These are phyloP conservation scores for Clarireedia homoeocarpa DNA, from an alignment of 2,329 filamentous ascomycete species.

Conservation along the genomic window DNA sequence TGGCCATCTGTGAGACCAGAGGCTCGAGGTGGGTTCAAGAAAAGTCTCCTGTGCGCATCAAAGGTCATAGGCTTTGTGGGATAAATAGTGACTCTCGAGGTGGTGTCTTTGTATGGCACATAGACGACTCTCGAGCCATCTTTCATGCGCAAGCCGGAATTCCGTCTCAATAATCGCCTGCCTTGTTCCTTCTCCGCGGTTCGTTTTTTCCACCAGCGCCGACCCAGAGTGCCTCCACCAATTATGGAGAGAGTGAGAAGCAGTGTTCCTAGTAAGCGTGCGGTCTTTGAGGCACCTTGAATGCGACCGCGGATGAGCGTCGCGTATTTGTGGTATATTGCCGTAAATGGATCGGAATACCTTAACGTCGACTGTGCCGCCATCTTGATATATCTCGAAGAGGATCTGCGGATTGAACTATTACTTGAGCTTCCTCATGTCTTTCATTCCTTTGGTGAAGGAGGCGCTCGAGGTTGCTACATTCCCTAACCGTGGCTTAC, in stretches of 20 bases:
- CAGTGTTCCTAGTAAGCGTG: conserved; percentile 68
- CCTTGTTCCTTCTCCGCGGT: conserved; percentile 77
- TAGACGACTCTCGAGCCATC: conserved; percentile 93
- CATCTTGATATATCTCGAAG: conserved; percentile 44
- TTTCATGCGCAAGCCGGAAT: conserved; percentile 88
- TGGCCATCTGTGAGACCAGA: conserved; percentile 66
- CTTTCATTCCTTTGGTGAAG: background rate
- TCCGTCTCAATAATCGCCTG: conserved; percentile 72
- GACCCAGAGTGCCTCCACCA: conserved; percentile 68
- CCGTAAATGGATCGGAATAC: conserved; percentile 59
- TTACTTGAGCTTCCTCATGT: conserved; percentile 6
- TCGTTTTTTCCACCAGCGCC: conserved; percentile 65
- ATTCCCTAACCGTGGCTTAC: background rate
- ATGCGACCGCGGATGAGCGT: conserved; percentile 46
- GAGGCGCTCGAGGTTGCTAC: background rate
- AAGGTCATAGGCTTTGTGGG: conserved; percentile 90
- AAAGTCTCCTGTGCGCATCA: conserved; percentile 88
- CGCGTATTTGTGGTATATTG: conserved; percentile 54
- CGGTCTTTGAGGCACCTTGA: conserved; percentile 58
- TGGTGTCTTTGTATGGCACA: conserved; percentile 82
- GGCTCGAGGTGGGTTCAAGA: conserved; percentile 81
- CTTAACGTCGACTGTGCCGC: conserved; percentile 81
- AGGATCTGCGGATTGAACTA: background rate
- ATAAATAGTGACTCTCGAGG: conserved; percentile 84
- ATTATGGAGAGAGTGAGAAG: conserved; percentile 72